Base-by-base conservation (phyloP, 2,329 filamentous ascomycete genomes). In the Paecilomyces sp. region DNA sequence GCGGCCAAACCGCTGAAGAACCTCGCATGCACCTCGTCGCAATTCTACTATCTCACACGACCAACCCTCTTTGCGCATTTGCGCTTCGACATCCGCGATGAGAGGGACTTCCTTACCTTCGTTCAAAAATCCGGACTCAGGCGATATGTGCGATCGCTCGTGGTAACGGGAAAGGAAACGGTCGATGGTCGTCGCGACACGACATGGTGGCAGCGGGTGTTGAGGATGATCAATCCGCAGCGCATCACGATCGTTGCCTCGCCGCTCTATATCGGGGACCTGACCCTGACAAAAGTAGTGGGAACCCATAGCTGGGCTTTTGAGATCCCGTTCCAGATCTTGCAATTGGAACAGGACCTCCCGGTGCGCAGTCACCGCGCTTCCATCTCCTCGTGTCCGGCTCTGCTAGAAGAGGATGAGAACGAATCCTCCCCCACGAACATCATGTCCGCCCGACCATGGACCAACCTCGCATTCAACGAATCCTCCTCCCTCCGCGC, bases 401-500 rank as follows among this genome's bases (percentile, higher is more conserved):
- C 62, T 11, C n/a, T 69, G 47, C 61, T 66, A 5, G 57, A 62
- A 11, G 64, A 62, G 28, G 58, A 65, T 1, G 28, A 53, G 7
- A 73, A 67, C 25, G 31, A 33, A 3, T 33, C 31, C 31, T 9
- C 31, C 31, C 73, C 41, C n/a, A 47, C 41, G 6, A 47, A 47
- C 41, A 47, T 91, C 0, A 81, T 90, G 53, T 79, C 80, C 28
- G 76, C 83, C n/a, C 80, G 83, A 1, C 82, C 82, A 1, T 92
- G 90, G 89, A 80, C 79, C 0, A 80, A 83, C 18, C 67, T 91
- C 0, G 76, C 83, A 1, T 83, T 91, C 63, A 92, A 92, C 69
- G 89, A 93, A 74, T 88, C 88, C 8, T 90, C 88, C 0, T 90
- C 85, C 3, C 81, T 88, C n/a, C 81, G 82, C 60, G 87, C 85